phyloP scores from a whole-genome alignment of 495 filamentous ascomycete genomes.

The Tuber melanosporum region DNA sequence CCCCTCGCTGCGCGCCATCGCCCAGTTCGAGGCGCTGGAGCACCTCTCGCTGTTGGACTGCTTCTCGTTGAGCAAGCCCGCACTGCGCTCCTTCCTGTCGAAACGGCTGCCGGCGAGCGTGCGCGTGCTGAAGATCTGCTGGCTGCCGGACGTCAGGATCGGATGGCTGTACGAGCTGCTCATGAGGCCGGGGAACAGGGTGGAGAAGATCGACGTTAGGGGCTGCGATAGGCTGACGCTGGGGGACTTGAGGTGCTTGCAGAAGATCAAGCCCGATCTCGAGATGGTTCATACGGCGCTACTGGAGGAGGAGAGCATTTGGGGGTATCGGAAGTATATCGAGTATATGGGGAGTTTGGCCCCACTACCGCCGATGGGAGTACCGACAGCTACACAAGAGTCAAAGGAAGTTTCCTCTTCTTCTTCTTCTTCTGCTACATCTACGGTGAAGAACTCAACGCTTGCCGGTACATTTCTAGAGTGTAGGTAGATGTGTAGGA shows the following conservation, averaged over 20 bases:
- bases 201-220: constrained; percentile 28
- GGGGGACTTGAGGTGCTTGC: constrained; percentile 30
- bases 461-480: not conserved
- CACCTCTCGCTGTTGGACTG: constrained; percentile 25
- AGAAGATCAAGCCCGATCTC: constrained; percentile 21
- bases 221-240: constrained; percentile 35
- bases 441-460: not conserved
- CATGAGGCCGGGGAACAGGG: constrained; percentile 4
- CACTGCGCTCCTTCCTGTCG: constrained; percentile 23
- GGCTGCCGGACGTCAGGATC: constrained; percentile 30
- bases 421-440: not conserved
- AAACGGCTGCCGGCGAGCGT: constrained; percentile 31
- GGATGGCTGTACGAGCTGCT: constrained; percentile 36
- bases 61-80: constrained; percentile 20
- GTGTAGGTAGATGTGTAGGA: not conserved
- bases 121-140: constrained; percentile 20
- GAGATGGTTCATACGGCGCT: constrained; percentile 27
- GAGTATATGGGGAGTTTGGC: constrained; percentile 22
- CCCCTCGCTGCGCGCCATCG: constrained; percentile 31
- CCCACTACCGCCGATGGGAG: not conserved
- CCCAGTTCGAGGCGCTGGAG: constrained; percentile 21
- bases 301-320: constrained; percentile 23
- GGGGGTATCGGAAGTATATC: constrained; percentile 34
- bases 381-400: not conserved
- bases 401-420: not conserved